phyloP scores from a whole-genome alignment of 2,329 filamentous ascomycete genomes.

The Diaporthe caulivora region DNA sequence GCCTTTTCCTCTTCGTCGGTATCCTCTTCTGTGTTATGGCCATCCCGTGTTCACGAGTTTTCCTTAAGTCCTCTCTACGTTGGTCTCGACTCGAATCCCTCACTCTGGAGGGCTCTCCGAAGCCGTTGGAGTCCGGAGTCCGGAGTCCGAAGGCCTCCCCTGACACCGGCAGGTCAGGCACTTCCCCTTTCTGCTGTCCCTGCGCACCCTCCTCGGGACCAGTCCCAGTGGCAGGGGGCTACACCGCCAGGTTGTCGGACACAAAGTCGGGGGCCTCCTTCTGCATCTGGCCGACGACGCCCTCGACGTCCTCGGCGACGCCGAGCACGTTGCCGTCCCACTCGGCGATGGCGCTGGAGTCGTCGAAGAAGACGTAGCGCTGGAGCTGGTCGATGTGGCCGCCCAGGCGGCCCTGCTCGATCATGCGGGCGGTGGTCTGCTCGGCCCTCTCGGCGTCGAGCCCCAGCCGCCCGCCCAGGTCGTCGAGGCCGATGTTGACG shows the following conservation, averaged over 20 bases:
- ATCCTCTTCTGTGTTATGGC: not conserved
- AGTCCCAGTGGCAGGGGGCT: not conserved
- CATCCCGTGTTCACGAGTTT: not conserved
- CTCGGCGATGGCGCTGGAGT: conserved; percentile 78
- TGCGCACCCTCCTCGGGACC: not conserved
- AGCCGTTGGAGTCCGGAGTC: not conserved
- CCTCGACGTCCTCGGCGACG: conserved; percentile 90
- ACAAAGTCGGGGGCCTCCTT: conserved; percentile 77
- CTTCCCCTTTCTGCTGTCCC: not conserved
- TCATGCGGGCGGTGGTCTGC: conserved; percentile 92
- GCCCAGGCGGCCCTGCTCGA: conserved; percentile 89
- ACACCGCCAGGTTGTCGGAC: conserved; percentile 40
- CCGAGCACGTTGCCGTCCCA: conserved; percentile 93
- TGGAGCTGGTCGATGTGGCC: conserved; percentile 97
- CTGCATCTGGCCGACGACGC: conserved; percentile 84
- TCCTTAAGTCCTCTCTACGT: not conserved
- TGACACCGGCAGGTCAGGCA: not conserved
- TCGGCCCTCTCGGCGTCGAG: conserved; percentile 86
- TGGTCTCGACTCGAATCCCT: too few relatives aligned
- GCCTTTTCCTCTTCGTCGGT: not conserved
- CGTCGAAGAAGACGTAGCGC: conserved; percentile 87
- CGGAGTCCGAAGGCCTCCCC: not conserved
- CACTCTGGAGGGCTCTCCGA: not conserved
- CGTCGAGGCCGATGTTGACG: conserved; percentile 81
- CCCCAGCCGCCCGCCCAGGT: conserved; percentile 81